Percentiles rank a stretch among this genome's conserved stretches.
Evolutionary conservation across 208 protist genomes (phyloP).

Genomic region (Leishmania braziliensis): DNA sequence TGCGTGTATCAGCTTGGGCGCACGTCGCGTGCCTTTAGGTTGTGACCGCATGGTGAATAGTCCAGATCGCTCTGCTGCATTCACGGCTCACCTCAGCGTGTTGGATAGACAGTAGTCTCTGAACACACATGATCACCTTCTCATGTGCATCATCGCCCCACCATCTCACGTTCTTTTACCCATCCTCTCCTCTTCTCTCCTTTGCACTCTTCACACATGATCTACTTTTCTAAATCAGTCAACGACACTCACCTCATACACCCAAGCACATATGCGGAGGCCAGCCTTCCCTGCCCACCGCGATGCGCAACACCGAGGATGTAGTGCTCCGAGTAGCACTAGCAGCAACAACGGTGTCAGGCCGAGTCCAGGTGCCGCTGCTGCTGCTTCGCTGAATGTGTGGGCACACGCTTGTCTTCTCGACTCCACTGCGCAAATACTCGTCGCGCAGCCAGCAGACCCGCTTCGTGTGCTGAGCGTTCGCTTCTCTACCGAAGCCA

Average conservation of each 20-base stretch:
- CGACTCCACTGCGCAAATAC: conserved; percentile 28
- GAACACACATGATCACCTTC: background rate
- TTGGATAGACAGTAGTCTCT: background rate
- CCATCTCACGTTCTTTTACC: background rate
- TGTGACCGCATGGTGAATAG: too few species aligned
- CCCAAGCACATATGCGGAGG: conserved; percentile 8
- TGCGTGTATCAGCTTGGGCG: background rate
- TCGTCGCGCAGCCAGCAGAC: conserved; percentile 38
- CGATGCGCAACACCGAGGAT: background rate
- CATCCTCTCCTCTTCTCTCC: background rate
- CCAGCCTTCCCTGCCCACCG: conserved; percentile 1
- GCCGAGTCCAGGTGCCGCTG: background rate
- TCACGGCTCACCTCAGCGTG: background rate
- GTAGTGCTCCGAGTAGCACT: background rate
- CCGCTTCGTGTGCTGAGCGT: conserved; percentile 33
- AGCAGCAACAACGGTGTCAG: background rate
- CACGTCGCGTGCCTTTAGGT: background rate
- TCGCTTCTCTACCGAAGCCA: conserved; percentile 33
- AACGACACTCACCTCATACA: background rate
- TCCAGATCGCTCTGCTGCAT: background rate
- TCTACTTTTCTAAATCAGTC: background rate
- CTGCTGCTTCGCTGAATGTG: conserved; percentile 17
- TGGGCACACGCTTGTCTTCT: conserved; percentile 36
- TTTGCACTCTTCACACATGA: background rate
- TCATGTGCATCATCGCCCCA: background rate